phyloP scores from a whole-genome alignment of 1,139 yeast species.

The Scheffersomyces lignicola region DNA sequence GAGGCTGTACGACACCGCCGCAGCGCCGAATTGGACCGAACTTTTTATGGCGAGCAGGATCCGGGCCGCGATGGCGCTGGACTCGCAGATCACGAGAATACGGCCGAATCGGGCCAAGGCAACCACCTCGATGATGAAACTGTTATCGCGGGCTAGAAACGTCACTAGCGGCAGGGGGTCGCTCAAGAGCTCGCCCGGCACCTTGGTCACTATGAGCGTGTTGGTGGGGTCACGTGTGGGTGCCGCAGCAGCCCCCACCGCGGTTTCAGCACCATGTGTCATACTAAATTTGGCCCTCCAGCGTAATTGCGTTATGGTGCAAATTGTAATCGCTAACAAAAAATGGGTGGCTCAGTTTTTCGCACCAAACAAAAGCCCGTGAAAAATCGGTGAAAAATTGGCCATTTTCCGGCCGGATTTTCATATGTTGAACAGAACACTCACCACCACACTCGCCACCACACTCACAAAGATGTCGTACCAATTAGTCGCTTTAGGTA shows the following conservation, averaged over 20 bases:
- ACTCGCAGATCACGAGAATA: conserved; percentile 35
- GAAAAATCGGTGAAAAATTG: no score
- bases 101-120: conserved; percentile 36
- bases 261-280: no score
- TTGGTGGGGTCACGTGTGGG: conserved; percentile 34
- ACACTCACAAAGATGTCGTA: conserved; percentile 29
- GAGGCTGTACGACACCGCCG: conserved; percentile 32
- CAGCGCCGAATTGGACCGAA: conserved; percentile 16
- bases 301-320: no score
- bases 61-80: conserved; percentile 20
- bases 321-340: no score
- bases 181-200: conserved; percentile 18
- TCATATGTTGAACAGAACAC: conserved; percentile 1
- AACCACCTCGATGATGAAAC: conserved; percentile 33
- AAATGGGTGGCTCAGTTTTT: no score
- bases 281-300: no score
- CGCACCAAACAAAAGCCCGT: no score
- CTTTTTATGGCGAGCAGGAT: conserved; percentile 19
- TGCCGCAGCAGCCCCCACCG: no score
- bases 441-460: conserved; percentile 45
- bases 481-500: conserved; percentile 50
- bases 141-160: conserved; percentile 24
- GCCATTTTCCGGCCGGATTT: no score
- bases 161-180: conserved; percentile 28
- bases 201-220: conserved; percentile 40